Evolutionary conservation across 1,284 basidiomycete species (phyloP).

Genomic region (Tilletia indica): DNA sequence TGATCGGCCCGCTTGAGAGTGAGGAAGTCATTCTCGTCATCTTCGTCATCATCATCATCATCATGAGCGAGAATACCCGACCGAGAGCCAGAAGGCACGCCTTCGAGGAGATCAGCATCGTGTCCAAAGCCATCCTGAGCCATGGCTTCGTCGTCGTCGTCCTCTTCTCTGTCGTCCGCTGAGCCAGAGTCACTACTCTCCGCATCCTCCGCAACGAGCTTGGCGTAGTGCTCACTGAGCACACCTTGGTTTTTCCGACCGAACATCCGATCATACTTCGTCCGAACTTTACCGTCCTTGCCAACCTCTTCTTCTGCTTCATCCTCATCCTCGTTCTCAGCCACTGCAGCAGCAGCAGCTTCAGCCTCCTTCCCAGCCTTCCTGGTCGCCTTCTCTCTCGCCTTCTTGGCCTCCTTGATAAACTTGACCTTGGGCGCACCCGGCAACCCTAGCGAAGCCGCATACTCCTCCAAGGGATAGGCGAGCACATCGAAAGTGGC

Average conservation of each 20-base stretch:
- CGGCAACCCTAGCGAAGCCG: constrained; percentile 84
- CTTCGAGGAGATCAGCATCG: constrained; percentile 11
- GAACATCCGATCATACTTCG: constrained; percentile 98
- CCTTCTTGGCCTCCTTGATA: constrained; percentile 69
- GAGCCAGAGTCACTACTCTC: constrained; percentile 51
- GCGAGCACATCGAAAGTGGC: constrained; percentile 80
- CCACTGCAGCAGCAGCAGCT: constrained; percentile 33
- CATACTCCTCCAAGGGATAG: constrained; percentile 79
- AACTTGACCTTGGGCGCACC: constrained; percentile 97
- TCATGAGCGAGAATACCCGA: constrained; percentile 14
- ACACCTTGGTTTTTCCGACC: constrained; percentile 92
- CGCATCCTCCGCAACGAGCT: constrained; percentile 72
- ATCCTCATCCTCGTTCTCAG: constrained; percentile 50
- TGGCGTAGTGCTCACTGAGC: constrained; percentile 84
- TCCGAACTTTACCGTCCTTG: constrained; percentile 55
- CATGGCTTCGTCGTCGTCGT: constrained; percentile 27
- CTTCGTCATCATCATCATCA: constrained; percentile 54
- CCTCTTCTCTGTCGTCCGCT: constrained; percentile 64
- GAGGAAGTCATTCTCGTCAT: constrained; percentile 81
- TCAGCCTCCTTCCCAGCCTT: constrained; percentile 35
- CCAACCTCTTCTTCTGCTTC: constrained; percentile 44
- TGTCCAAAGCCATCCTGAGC: constrained; percentile 18
- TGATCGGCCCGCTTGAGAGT: constrained; percentile 89
- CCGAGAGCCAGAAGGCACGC: not conserved
- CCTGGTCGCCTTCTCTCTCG: constrained; percentile 58